Base-by-base conservation (phyloP, 179 eudicot genomes). In the Corrigiola litoralis region DNA sequence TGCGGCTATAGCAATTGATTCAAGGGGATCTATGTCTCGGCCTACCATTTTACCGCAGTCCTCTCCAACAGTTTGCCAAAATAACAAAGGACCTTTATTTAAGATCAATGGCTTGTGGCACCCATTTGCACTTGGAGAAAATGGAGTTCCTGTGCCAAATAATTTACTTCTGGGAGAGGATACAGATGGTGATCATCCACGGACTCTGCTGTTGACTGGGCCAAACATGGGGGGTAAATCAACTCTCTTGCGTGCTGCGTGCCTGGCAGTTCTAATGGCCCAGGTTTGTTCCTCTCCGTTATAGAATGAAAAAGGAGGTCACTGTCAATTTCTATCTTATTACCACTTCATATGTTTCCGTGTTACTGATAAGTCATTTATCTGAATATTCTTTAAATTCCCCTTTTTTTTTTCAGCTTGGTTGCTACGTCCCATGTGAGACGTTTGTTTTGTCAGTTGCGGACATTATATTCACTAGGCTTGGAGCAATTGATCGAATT, bases 181-280 rank as follows among this genome's bases (percentile, higher is more conserved):
- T 34, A 28, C 73, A 51, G 72, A 74, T 77, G 81, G 67, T 27
- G 72, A 79, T 29, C 73, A 67, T 72, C 90, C 96, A 28, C 78
- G 81, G 29, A 78, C 99, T 63, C 71, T 95, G 76, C 86, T 91
- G 23, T 75, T 95, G 86, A 95, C 99, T 55, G 99, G 99, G 68
- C 99, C 99, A 52, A 95, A 95, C 72, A 95, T 95, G 99, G 99
- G 99, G 17, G 99, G 99, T 50, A 95, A 95, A 77, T 95, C 99
- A 27, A 95, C 99, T 53, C 96, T 95, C 60, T 67, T 95, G 52
- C 96, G 99, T 72, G 90, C 99, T 46, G 84, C 88, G 51, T 95
- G 99, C 73, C 72, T 88, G 52, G 87, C 97, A 45, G 95, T 95
- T 75, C 75, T 95, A 49, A 58, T 95, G 71, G 96, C 99, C 20